These are phyloP conservation scores for Coniosporium uncinatum DNA, from an alignment of 2,329 filamentous ascomycete species.

Conservation along the genomic window DNA sequence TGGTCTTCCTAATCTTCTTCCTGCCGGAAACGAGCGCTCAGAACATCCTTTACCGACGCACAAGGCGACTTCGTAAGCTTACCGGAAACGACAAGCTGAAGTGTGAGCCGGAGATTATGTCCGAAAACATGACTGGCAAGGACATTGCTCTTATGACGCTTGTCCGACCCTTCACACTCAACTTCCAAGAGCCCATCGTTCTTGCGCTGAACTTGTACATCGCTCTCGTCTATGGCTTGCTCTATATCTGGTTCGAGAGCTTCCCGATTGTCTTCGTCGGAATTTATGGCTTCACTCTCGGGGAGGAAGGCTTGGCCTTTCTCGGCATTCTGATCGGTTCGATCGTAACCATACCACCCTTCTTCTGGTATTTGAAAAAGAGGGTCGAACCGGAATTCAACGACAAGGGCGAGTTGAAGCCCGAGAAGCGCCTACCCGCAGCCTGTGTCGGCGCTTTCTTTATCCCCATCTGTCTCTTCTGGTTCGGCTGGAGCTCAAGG, in stretches of 20 bases:
- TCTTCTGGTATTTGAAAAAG: conserved; percentile 18
- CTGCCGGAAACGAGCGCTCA: conserved; percentile 44
- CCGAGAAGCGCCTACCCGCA: conserved; percentile 25
- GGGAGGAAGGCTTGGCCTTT: conserved; percentile 23
- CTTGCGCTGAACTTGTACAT: conserved; percentile 60
- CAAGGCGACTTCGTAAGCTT: conserved; percentile 38
- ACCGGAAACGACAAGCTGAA: conserved; percentile 49
- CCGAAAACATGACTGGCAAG: conserved; percentile 43
- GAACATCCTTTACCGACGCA: conserved; percentile 43
- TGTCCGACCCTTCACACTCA: conserved; percentile 47
- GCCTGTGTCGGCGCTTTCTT: conserved; percentile 25
- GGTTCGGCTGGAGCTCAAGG: conserved; percentile 31
- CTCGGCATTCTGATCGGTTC: conserved; percentile 24
- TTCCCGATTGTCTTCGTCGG: conserved; percentile 23
- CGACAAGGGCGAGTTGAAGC: conserved; percentile 15
- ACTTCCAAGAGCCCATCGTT: conserved; percentile 64
- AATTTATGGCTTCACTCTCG: conserved; percentile 20
- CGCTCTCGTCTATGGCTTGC: conserved; percentile 48
- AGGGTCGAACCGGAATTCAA: conserved; percentile 16
- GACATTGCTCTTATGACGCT: conserved; percentile 48
- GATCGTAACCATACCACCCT: conserved; percentile 10
- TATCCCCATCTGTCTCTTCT: conserved; percentile 24
- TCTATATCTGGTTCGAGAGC: conserved; percentile 40
- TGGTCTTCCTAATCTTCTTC: conserved; percentile 30
- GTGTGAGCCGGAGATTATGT: conserved; percentile 59